Conservation (phyloP, 2,329 filamentous ascomycete species). For the Ploettnerulaceae sp. region DNA sequence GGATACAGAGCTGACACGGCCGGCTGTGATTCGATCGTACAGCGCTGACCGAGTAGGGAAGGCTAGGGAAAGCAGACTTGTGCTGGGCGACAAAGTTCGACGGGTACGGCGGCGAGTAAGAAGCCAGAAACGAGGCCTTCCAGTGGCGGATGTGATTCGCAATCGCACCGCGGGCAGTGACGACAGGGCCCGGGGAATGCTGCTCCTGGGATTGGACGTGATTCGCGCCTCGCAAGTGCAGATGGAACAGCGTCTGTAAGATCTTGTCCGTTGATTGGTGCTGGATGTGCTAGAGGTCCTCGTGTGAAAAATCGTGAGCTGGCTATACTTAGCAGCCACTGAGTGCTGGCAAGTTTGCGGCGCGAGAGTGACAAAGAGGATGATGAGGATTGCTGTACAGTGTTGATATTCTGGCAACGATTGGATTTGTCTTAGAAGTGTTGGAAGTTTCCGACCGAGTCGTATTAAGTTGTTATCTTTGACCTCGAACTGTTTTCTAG, state of each 20-base stretch:
- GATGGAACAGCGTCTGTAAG: slow-evolving; percentile 22
- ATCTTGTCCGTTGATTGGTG: slow-evolving; percentile 20
- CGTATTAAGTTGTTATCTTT: slow-evolving; percentile 2
- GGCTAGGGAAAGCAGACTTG: background rate
- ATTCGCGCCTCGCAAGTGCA: slow-evolving; percentile 30
- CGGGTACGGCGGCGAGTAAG: slow-evolving; percentile 2
- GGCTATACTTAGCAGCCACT: slow-evolving; percentile 27
- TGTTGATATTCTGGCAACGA: background rate
- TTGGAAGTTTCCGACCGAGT: slow-evolving; percentile 1
- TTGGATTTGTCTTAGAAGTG: slow-evolving; percentile 2
- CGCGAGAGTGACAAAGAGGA: slow-evolving; percentile 13
- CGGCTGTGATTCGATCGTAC: no score
- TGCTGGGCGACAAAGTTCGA: background rate
- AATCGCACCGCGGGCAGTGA: slow-evolving; percentile 1
- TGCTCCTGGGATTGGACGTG: slow-evolving; percentile 25
- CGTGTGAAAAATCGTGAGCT: slow-evolving; percentile 13
- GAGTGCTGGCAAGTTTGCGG: slow-evolving; percentile 16
- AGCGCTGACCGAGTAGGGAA: no score
- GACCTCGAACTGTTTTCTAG: background rate
- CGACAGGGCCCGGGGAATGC: background rate
- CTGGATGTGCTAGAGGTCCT: slow-evolving; percentile 2
- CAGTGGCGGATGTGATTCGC: slow-evolving; percentile 12
- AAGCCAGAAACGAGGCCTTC: slow-evolving; percentile 4
- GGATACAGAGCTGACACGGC: no score
- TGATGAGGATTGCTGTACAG: background rate